Base-by-base conservation (phyloP, 805 yeast genomes). In the Wickerhamomyces bisporus region DNA sequence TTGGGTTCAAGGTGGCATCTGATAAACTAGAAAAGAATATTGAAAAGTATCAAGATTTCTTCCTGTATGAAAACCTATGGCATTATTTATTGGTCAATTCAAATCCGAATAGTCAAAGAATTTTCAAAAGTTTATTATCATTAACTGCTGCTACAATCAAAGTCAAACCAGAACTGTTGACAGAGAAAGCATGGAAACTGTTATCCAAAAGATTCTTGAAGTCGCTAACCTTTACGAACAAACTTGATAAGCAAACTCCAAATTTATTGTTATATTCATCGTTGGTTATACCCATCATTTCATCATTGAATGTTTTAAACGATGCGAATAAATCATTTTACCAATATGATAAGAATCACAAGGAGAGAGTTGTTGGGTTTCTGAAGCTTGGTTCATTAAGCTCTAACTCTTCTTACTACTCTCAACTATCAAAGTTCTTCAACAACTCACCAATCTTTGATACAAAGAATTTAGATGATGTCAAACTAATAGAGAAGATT, bases 341-440 rank as follows among this genome's bases (percentile, higher is more conserved):
- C 81, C 58, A 66, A 4, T 73, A 70, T 46, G 67, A 64, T 16
- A 81, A 80, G 39, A 60, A 61, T 4, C 46, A 77, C 1, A 64
- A 66, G 14, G 66, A 65, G 3, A 69, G 68, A 41, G 50, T 83
- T 10, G 32, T 64, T 1, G 69, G 61, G 0, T 70, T 79, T 44
- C 47, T 83, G 16, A 61, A 61, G 11, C 43, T 77, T 12, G 83
- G 87, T 0, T 73, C 76, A 2, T 64, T 79, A 33, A 67, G 66
- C 35, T 76, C 84, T 35, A 61, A 65, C 21, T 71, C 79, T 0
- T 45, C 60, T 0, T 81, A 77, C 50, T 83, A 75, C 46, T 40
- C 42, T 6, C 34, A 52, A 10, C 38, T 64, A 18, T 40, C 42
- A 10, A 27, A 38, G 5, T 50, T 61, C 21, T 46, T 57, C 16